Base-by-base conservation (phyloP, 768 basidiomycete genomes). In the Leucocoprinus birnbaumii region DNA sequence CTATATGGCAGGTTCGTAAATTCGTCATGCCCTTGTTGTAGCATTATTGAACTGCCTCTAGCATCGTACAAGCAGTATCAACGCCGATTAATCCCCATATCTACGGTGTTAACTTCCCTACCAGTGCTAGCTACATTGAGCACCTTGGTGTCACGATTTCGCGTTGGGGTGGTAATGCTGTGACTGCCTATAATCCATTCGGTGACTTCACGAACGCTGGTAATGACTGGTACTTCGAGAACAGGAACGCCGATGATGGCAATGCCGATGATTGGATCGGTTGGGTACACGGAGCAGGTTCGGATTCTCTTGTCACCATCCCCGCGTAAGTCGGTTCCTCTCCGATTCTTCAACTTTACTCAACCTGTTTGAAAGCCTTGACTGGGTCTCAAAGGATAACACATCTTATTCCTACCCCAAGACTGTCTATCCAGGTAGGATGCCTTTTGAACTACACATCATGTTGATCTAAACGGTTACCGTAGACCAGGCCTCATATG, bases 21-120 rank as follows among this genome's bases (percentile, higher is more conserved):
- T 13, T 16, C 10, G 35, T 37, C 6, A n/a, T 35, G 16, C n/a
- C 21, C 25, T 40, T 9, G 5, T n/a, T n/a, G n/a, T n/a, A n/a
- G n/a, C n/a, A n/a, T n/a, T n/a, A n/a, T n/a, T n/a, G 42, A 11
- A 44, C 13, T 49, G 16, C 13, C n/a, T 40, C 11, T 56, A 76
- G 73, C 48, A 69, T 77, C 58, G 72, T 73, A 38, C 69, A 70
- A 53, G 42, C 62, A 24, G 68, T 70, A 48, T 70, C 66, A 24
- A 61, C 55, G 24, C 61, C 73, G n/a, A 82, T 82, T 59, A 75
- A 71, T 53, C 74, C 78, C 1, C 64, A 66, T 41, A 73, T 82
- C 43, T 83, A 83, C 55, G 80, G 80, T 45, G 76, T 82, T 56
- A 82, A 82, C 64, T 83, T 79, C 71, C 80, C 80, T 1, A 72